Evolutionary conservation across 768 basidiomycete species (phyloP), one percentile per base, ranked within the genome.

Genomic region (Boletales sp.): DNA sequence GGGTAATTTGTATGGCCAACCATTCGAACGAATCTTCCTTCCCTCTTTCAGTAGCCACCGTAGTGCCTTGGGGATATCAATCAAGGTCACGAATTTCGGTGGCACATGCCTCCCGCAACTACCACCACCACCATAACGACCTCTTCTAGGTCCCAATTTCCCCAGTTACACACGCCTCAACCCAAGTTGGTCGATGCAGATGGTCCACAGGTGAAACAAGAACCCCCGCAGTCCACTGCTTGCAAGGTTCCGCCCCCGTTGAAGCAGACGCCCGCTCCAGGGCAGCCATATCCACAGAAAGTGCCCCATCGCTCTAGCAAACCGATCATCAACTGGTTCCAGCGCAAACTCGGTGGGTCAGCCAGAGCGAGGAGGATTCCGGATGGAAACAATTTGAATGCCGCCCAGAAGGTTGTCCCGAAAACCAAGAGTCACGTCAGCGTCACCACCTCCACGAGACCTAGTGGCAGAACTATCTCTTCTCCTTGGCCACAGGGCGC

Each of bases 271-370:
- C 62, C 60, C 18, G 53, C 54, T 51, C 55, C 61, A 61, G 58
- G 64, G 32, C 77, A 78, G 54, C 41, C 60, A 42, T 62, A 67
- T 41, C 69, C 73, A 49, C 87, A 88, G 73, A 87, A 86, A 64
- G 63, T 80, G 8, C 70, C 83, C 48, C 79, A 81, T 42, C 81
- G 85, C 35, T 81, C 86, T 15, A 86, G 89, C 66, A 88, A 90
- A 64, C 90, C 90, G 9, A 86, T 93, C 58, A 84, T 93, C 60
- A 87, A 89, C 58, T 93, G 90, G 90, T 83, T 93, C 53, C 90
- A 92, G 61, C 82, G 88, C 56, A 93, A 93, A 67, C 75, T 93
- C 13, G 84, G 83, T 33, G 87, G 87, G 21, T 78, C 84, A 18
- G 81, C 74, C 34, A 81, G 78, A 53, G 60, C 72, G 18, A 83